A percentile compares a stretch with the other conserved stretches of the same genome.
Evolutionary conservation across 1,139 yeast genomes (phyloP).

Genomic region (Zhuliangozyma blackwelliae): DNA sequence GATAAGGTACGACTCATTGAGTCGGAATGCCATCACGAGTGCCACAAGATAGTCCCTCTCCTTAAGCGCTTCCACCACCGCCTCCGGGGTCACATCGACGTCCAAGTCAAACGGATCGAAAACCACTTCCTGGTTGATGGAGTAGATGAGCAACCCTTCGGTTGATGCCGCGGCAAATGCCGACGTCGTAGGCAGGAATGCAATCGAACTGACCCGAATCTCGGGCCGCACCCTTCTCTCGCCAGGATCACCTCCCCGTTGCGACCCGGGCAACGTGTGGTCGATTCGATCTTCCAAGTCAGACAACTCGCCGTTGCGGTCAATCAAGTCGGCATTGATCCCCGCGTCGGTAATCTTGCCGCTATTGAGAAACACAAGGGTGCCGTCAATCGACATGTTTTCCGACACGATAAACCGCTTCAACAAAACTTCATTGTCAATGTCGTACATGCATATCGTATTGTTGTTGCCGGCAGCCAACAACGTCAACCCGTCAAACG

Average conservation of each 20-base stretch:
- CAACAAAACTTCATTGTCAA: slow-evolving; percentile 79
- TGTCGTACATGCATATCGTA: slow-evolving; percentile 85
- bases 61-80: slow-evolving; percentile 57
- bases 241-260: slow-evolving; percentile 87
- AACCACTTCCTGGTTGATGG: slow-evolving; percentile 67
- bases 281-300: slow-evolving; percentile 84
- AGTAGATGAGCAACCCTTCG: slow-evolving; percentile 82
- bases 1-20: slow-evolving; percentile 75
- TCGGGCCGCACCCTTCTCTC: slow-evolving; percentile 75
- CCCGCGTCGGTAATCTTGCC: slow-evolving; percentile 86
- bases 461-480: slow-evolving; percentile 94
- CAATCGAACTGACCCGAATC: slow-evolving; percentile 69
- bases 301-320: slow-evolving; percentile 79
- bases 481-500: slow-evolving; percentile 83
- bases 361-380: slow-evolving; percentile 74
- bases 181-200: slow-evolving; percentile 85
- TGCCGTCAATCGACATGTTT: slow-evolving; percentile 90
- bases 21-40: slow-evolving; percentile 87
- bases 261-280: slow-evolving; percentile 78
- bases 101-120: slow-evolving; percentile 97
- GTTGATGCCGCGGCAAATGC: slow-evolving; percentile 96
- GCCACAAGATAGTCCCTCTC: slow-evolving; percentile 78
- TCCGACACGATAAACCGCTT: slow-evolving; percentile 79
- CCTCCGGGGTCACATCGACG: slow-evolving; percentile 82
- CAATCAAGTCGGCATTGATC: slow-evolving; percentile 68